Conservation (phyloP, 164 flowering plant species). For the Liriodendron chinense region DNA sequence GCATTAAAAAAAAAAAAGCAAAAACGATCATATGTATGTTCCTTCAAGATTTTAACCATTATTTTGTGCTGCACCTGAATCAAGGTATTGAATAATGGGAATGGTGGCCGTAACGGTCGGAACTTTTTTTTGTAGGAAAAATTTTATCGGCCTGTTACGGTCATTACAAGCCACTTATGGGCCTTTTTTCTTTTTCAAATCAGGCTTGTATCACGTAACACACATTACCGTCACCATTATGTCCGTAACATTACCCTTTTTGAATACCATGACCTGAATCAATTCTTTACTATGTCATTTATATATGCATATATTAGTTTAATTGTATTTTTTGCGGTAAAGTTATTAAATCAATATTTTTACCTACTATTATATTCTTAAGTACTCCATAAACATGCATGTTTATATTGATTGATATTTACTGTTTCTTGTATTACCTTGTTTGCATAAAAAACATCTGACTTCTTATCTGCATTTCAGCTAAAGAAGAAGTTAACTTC, state of each 20-base stretch:
- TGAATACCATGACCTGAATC: too few species aligned
- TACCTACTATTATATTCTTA: background rate
- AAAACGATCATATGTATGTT: background rate
- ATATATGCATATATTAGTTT: background rate
- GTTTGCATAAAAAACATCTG: background rate
- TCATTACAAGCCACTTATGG: too few species aligned
- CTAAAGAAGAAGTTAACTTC: constrained; percentile 69
- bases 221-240: too few species aligned
- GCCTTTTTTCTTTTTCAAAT: too few species aligned
- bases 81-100: too few species aligned
- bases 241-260: too few species aligned
- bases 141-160: too few species aligned
- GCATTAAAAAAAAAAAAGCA: too few species aligned
- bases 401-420: constrained; percentile 1
- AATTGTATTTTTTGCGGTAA: background rate
- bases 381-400: background rate
- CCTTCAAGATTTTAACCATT: background rate
- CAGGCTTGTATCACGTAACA: too few species aligned
- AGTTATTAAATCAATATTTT: background rate
- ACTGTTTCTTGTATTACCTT: background rate
- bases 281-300: background rate
- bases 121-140: too few species aligned
- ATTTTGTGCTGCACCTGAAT: background rate
- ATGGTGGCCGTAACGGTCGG: too few species aligned
- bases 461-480: constrained; percentile 34